Percentiles rank a stretch among this genome's conserved stretches.
Evolutionary conservation across 2,329 filamentous ascomycete genomes (phyloP).

Genomic region (Penicillium sp.): DNA sequence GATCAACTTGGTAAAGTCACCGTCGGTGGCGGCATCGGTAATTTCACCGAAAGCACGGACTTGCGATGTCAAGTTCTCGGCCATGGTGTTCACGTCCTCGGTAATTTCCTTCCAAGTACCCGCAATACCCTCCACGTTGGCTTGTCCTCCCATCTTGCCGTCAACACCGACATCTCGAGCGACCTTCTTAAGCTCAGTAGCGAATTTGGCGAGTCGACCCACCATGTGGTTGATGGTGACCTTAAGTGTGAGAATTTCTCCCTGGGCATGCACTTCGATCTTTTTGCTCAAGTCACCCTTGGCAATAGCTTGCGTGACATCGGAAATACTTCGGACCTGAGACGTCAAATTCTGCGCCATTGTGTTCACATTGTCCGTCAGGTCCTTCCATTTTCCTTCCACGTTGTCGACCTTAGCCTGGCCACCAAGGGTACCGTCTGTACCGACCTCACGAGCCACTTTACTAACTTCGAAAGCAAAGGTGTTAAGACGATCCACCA

Average conservation of each 20-base stretch:
- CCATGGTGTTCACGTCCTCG: constrained; percentile 93
- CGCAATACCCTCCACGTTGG: constrained; percentile 86
- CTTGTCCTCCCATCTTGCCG: constrained; percentile 97
- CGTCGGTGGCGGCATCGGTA: constrained; percentile 94
- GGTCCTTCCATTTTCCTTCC: constrained; percentile 65
- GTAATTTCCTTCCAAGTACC: constrained; percentile 99
- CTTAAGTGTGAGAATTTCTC: constrained; percentile 89
- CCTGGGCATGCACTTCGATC: constrained; percentile 91
- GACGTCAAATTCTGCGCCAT: constrained; percentile 64
- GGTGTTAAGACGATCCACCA: constrained; percentile 64
- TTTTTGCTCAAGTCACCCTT: constrained; percentile 95
- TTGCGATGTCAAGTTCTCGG: constrained; percentile 83
- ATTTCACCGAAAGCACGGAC: constrained; percentile 98
- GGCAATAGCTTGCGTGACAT: constrained; percentile 91
- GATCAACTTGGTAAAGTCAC: constrained; percentile 94
- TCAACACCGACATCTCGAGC: constrained; percentile 96
- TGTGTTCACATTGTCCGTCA: constrained; percentile 66
- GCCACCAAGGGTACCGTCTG: constrained; percentile 62
- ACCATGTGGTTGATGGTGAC: constrained; percentile 99
- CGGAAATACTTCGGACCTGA: constrained; percentile 84
- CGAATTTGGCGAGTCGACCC: constrained; percentile 90
- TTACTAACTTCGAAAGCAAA: constrained; percentile 66
- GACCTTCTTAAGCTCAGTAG: constrained; percentile 90
- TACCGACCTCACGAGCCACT: constrained; percentile 63
- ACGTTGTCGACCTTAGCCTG: constrained; percentile 64